These are phyloP conservation scores for Ustilago vetiveriae DNA, from an alignment of 1,284 basidiomycete genomes.

Conservation along the genomic window DNA sequence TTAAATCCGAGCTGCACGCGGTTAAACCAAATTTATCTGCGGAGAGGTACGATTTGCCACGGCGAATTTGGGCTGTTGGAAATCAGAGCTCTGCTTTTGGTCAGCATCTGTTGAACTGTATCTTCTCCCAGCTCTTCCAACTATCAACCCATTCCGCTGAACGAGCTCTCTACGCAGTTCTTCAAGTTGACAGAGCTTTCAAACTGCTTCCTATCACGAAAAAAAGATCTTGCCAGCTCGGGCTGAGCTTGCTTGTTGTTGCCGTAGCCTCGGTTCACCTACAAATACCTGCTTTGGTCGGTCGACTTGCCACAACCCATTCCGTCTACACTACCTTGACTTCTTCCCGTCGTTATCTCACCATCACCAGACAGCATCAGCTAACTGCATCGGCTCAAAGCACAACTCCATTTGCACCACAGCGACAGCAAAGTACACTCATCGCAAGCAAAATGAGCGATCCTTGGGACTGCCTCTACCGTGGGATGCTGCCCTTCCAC, in stretches of 20 bases:
- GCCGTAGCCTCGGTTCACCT: neutral
- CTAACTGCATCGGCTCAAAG: no score
- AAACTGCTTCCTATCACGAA: no score
- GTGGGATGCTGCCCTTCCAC: slow-evolving; percentile 56
- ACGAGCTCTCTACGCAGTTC: no score
- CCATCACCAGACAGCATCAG: no score
- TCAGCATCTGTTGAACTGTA: neutral
- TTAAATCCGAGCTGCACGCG: neutral
- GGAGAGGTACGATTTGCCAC: neutral
- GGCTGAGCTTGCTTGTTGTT: slow-evolving; percentile 11
- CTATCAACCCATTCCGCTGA: no score
- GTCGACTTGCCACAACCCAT: slow-evolving; percentile 4
- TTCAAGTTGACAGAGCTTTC: no score
- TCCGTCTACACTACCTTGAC: neutral
- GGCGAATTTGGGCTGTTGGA: neutral
- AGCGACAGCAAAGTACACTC: no score
- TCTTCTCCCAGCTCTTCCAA: no score
- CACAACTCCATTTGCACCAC: no score
- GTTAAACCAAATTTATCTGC: neutral
- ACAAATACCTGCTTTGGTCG: neutral
- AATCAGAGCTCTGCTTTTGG: neutral
- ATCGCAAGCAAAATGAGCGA: slow-evolving; percentile 19
- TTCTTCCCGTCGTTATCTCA: no score
- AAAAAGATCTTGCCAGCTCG: slow-evolving; percentile 5
- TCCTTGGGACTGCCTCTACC: slow-evolving; percentile 45